A percentile compares a stretch with the other conserved stretches of the same genome.
phyloP scores from a whole-genome alignment of 2,329 filamentous ascomycete species.

The Emericellopsis cladophorae region DNA sequence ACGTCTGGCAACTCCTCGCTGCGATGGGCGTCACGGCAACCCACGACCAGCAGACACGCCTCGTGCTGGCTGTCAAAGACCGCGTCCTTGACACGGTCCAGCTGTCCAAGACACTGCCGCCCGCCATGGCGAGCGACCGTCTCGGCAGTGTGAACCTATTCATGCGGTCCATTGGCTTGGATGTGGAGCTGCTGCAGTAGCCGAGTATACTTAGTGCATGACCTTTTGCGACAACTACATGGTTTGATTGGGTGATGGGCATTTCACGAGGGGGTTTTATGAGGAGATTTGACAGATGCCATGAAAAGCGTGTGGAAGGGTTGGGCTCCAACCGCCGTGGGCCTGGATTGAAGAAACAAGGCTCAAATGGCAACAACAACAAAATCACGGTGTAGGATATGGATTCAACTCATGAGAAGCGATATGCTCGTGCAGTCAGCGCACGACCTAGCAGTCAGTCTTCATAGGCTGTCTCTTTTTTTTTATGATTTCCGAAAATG shows the following conservation, averaged over 20 bases:
- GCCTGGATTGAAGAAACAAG: no score
- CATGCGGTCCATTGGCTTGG: slow-evolving; percentile 96
- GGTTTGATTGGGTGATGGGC: neutral
- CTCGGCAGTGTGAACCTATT: slow-evolving; percentile 93
- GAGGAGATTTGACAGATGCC: no score
- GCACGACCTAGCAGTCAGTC: no score
- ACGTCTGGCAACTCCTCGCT: slow-evolving; percentile 96
- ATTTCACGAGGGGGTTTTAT: no score
- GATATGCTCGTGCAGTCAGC: no score
- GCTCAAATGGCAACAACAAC: no score
- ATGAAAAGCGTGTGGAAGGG: no score
- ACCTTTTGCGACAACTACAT: neutral
- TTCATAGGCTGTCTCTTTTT: no score
- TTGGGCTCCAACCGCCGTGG: no score
- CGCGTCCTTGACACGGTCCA: slow-evolving; percentile 91
- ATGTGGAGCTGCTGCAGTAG: slow-evolving; percentile 61
- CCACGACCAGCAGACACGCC: slow-evolving; percentile 85
- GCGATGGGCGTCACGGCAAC: slow-evolving; percentile 88
- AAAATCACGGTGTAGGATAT: no score
- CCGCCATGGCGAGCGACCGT: slow-evolving; percentile 72
- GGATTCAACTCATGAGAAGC: no score
- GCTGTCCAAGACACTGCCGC: slow-evolving; percentile 78
- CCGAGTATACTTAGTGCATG: neutral
- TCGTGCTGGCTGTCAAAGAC: slow-evolving; percentile 94
- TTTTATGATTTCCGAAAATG: no score